Base-by-base conservation (phyloP, 768 basidiomycete genomes). In the Cystobasidium onofrii region DNA sequence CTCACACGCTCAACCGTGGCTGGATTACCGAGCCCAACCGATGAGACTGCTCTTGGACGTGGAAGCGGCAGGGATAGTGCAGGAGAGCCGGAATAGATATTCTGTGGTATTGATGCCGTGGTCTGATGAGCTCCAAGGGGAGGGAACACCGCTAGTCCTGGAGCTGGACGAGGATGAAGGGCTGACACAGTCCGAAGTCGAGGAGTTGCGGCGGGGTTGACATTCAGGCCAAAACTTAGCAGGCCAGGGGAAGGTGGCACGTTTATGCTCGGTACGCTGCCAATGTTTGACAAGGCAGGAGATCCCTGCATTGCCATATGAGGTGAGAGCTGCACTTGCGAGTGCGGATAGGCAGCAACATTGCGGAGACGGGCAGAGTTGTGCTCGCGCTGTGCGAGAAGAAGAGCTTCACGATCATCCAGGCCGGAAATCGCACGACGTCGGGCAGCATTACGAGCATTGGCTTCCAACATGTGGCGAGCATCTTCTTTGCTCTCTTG, bases 351-450 rank as follows among this genome's bases (percentile, higher is more conserved):
- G 18, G 13, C 63, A 43, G 39, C 39, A 64, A 34, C 25, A 23
- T 39, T 18, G 13, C 36, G 31, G 2, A 61, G 15, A 23, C 10
- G 10, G n/a, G 39, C 44, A 34, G 31, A 25, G n/a, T 36, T 41
- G 23, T 54, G 33, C 44, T 67, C 65, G 3, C 65, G 44, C 44
- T 67, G 36, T 1, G 46, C 31, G 6, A 67, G 43, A 3, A 50
- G 20, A 25, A 67, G 36, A 3, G 27, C 27, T 39, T 64, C 17
- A 6, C 39, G 18, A 43, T 64, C 44, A 20, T 67, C 15, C 10
- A 67, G 65, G 31, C 65, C 65, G 17, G 65, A 67, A 12, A 46
- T 15, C 20, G 65, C 65, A 3, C 65, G 13, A 12, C 65, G 65
- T 3, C 65, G 65, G 20, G 39, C 65, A 33, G 20, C 44, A 20